A percentile compares a stretch with the other conserved stretches of the same genome.
Evolutionary conservation across 2,329 filamentous ascomycete species (phyloP).

Genomic region (Cladophialophora carrionii): DNA sequence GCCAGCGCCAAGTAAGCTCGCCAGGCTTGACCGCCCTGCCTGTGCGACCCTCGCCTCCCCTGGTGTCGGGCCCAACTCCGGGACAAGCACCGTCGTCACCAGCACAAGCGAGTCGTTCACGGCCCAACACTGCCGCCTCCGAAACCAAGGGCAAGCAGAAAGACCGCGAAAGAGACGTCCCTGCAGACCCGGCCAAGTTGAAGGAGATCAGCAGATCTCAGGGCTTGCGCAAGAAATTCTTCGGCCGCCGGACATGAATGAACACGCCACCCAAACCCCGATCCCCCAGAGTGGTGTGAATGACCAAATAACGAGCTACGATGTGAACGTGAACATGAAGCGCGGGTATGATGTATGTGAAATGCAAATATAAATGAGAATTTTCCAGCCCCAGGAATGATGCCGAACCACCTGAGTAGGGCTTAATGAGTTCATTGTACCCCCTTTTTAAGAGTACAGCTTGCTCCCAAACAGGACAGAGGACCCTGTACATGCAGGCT

Average conservation of each 20-base stretch:
- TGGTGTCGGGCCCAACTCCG: constrained; percentile 2
- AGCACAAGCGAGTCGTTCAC: neutral
- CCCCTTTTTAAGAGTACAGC: neutral
- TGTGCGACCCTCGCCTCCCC: constrained; percentile 10
- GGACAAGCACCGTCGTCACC: neutral
- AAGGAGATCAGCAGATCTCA: constrained; percentile 27
- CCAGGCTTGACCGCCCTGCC: constrained; percentile 23
- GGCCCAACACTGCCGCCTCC: constrained; percentile 5
- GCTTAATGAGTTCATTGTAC: too few species aligned
- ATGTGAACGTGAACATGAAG: neutral
- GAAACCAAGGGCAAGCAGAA: constrained; percentile 27
- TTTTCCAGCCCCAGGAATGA: neutral
- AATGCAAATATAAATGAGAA: neutral
- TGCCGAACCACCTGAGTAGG: too few species aligned
- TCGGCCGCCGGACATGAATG: constrained; percentile 28
- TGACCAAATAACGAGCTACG: neutral
- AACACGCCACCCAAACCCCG: neutral
- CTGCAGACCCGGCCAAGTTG: constrained; percentile 27
- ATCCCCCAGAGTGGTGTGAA: neutral
- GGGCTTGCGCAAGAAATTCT: constrained; percentile 33
- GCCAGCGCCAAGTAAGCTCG: constrained; percentile 8
- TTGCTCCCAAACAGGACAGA: neutral
- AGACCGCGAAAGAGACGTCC: constrained; percentile 25
- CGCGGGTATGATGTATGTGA: neutral
- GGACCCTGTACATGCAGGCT: neutral